These are phyloP conservation scores for Lachnum nothofagi DNA, from an alignment of 2,329 filamentous ascomycete species.

Conservation along the genomic window DNA sequence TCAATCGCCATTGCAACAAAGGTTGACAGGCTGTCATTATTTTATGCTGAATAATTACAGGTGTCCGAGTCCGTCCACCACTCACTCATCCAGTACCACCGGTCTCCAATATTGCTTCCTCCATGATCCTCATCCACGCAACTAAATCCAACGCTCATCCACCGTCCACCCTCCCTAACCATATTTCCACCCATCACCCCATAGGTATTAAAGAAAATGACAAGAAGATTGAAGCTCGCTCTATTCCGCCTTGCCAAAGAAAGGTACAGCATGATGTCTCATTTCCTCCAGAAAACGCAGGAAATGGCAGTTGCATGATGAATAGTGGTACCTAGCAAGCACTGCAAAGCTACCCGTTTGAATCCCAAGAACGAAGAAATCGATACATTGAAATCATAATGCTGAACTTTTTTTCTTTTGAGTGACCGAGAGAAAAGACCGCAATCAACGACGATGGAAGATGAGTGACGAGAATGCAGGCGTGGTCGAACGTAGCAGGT, in stretches of 20 bases:
- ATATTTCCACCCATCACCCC: neutral
- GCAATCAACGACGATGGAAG: constrained; percentile 8
- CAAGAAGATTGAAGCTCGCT: neutral
- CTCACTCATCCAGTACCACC: neutral
- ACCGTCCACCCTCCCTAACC: neutral
- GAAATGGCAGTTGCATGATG: constrained; percentile 2
- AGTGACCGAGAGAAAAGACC: constrained; percentile 6
- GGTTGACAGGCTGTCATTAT: neutral
- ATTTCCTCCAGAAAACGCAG: constrained; percentile 17
- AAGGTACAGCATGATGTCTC: neutral
- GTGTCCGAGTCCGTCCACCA: neutral
- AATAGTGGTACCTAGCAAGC: constrained; percentile 3
- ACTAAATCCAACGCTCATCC: neutral
- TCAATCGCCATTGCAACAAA: too few relatives aligned
- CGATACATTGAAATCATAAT: constrained; percentile 9
- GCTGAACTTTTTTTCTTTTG: constrained; percentile 15
- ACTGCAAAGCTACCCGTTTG: constrained; percentile 1
- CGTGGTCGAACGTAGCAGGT: constrained; percentile 12
- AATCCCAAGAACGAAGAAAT: neutral
- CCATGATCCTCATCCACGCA: neutral
- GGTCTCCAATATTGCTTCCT: neutral
- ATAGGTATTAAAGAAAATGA: neutral
- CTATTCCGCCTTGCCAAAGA: neutral
- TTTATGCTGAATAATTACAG: neutral
- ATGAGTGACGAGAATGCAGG: constrained; percentile 12